These are phyloP conservation scores for Podaxis sp. DNA, from an alignment of 768 basidiomycete species.

Conservation along the genomic window DNA sequence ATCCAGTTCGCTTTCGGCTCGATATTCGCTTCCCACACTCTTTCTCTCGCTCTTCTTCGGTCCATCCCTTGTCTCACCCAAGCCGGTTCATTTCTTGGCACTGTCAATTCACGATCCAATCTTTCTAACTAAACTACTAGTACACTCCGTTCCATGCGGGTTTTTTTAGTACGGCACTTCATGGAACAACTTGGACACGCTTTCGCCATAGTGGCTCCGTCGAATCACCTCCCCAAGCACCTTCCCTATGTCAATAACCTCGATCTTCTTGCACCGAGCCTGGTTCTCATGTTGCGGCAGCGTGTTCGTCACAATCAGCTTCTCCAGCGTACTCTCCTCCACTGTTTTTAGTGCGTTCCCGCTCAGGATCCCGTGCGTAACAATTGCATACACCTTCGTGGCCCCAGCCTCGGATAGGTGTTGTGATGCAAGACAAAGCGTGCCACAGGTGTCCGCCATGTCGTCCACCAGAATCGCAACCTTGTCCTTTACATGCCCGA, in stretches of 20 bases:
- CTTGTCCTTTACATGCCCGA: constrained; percentile 91
- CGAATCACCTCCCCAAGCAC: constrained; percentile 96
- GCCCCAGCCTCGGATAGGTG: constrained; percentile 92
- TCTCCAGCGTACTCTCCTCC: constrained; percentile 74
- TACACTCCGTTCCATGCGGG: constrained; percentile 21
- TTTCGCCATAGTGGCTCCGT: constrained; percentile 96
- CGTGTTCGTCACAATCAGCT: constrained; percentile 98
- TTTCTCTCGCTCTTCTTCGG: constrained; percentile 15
- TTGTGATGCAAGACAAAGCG: constrained; percentile 86
- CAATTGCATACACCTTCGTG: constrained; percentile 81
- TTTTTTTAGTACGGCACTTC: constrained; percentile 78
- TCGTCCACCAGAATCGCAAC: constrained; percentile 96
- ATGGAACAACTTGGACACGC: constrained; percentile 85
- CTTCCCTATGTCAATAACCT: constrained; percentile 92
- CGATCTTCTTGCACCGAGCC: constrained; percentile 72
- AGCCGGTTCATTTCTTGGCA: constrained; percentile 5
- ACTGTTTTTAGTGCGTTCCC: constrained; percentile 83
- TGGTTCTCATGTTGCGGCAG: constrained; percentile 85
- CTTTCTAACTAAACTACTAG: constrained; percentile 16
- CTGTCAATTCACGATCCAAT: constrained; percentile 22
- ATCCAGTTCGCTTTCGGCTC: constrained; percentile 18
- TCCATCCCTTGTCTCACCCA: constrained; percentile 7
- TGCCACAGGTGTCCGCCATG: constrained; percentile 98
- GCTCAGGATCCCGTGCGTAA: constrained; percentile 95
- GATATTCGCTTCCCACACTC: constrained; percentile 19